Evolutionary conservation across 768 basidiomycete genomes (phyloP), one percentile per base, ranked within the genome.

Genomic region (Royoungia palumana): DNA sequence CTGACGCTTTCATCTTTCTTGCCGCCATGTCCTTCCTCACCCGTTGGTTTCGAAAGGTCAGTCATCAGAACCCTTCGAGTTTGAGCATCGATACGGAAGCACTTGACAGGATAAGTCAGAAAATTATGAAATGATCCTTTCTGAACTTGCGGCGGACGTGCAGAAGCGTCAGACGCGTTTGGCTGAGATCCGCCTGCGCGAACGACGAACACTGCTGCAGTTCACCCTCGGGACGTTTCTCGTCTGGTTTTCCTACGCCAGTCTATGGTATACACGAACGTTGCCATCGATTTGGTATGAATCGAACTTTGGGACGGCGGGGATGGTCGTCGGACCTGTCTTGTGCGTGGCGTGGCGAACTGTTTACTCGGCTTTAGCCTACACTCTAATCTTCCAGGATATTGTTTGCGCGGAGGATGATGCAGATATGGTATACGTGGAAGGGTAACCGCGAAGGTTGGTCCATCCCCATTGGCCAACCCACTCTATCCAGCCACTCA

Each of bases 161-260:
- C 78, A 82, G 61, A 82, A 85, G 52, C 81, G 87, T 13, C 85
- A 89, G 67, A 74, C 79, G 35, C 77, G 79, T 49, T 79, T 94
- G 14, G 81, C 85, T 2, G 91, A 91, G 62, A 87, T 95, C 55
- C 82, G 89, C n/a, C 70, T 89, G 46, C 81, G 92, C 35, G 90
- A 95, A 67, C 80, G 89, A 25, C 76, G 91, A 9, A 76, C 89
- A 1, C 87, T 86, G 17, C 73, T 91, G 43, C 73, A 86, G 38
- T 82, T 84, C 41, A 91, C 93, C 0, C 63, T 91, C 3, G 93
- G 90, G 64, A 83, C 89, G 1, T 67, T 93, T 58, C 80, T 82
- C 5, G 67, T 71, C 44, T 94, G 91, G 90, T 74, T 80, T 41
- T 72, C 73, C 17, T 91, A 89, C 69, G 75, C 85, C 53, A 80